phyloP scores from a whole-genome alignment of 257 asterid species.

The Przewalskia tangutica region DNA sequence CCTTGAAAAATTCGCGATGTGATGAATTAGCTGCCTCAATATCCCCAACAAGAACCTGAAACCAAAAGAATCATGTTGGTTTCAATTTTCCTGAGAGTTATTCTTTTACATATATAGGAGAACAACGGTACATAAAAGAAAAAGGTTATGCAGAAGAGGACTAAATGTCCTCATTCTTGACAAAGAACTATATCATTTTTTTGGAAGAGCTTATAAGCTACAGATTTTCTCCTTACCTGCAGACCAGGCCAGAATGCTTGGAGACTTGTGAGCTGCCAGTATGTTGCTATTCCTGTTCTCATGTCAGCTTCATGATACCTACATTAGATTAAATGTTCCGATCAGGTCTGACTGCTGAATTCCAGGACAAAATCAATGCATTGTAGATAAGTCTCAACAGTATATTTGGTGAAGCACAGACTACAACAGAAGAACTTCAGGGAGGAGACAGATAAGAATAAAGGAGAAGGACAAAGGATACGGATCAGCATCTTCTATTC shows the following conservation, averaged over 20 bases:
- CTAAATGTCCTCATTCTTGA: neutral
- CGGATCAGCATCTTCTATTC: neutral
- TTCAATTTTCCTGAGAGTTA: neutral
- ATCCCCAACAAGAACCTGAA: slow-evolving; percentile 89
- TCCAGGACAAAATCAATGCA: neutral
- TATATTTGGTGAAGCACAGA: neutral
- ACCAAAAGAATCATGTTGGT: slow-evolving; percentile 10
- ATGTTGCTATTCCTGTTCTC: slow-evolving; percentile 94
- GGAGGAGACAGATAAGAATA: neutral
- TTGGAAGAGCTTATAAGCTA: neutral
- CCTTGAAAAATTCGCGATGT: slow-evolving; percentile 73
- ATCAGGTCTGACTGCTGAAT: neutral
- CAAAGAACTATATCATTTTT: neutral
- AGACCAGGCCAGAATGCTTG: slow-evolving; percentile 99
- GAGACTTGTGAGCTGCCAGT: slow-evolving; percentile 97
- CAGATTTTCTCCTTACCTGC: slow-evolving; percentile 39
- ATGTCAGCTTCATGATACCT: slow-evolving; percentile 99
- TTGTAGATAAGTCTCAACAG: neutral
- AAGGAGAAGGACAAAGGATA: neutral
- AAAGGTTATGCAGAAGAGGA: neutral
- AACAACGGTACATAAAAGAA: no score
- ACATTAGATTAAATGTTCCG: slow-evolving; percentile 5
- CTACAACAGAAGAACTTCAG: neutral
- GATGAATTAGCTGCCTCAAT: slow-evolving; percentile 84
- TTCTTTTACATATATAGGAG: neutral